Evolutionary conservation across 2,329 filamentous ascomycete species (phyloP), one percentile per base, ranked within the genome.

Genomic region (Alternaria consortialis): DNA sequence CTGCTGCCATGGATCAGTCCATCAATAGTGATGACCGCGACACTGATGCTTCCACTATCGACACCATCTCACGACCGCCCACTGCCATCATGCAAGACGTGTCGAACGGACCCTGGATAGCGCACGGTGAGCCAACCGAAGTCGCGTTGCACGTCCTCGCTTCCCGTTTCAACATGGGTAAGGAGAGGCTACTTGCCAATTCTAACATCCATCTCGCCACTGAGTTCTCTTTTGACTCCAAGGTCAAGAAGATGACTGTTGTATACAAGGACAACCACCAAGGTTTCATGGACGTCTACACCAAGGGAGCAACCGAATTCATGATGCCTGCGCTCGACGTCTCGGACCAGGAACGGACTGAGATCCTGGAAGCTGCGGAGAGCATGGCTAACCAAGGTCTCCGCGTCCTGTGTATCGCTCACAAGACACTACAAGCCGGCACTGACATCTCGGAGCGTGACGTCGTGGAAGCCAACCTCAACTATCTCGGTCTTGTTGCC

Each of bases 401-500:
- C 2, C 77, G 77, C 46, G 75, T 79, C 31, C 72, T 79, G 25
- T 78, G 76, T 55, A 75, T 79, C 36, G 77, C 75, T 27, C 77
- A 79, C 60, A 79, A 77, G 65, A 63, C 64, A 17, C 63, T 78
- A 7, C 65, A 70, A 7, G 42, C 68, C 13, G 72, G 66, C 25
- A 58, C 71, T 8, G 68, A 77, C 36, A 67, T 78, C n/a, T 65
- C 64, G 37, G 70, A 76, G 40, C 90, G 93, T 6, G 80, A 82
- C 6, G 79, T 84, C 5, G 85, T 94, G 13, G 93, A 96, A 74
- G 81, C 82, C 36, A 83, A 87, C 31, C 86, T 97, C 32, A 85
- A 84, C 3, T 91, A 96, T 63, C 86, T 92, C 13, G 94, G 93
- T n/a, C 85, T 97, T 9, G 89, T 91, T 50, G 93, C 92, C 57